Evolutionary conservation across 805 yeast species (phyloP).

Genomic region (Myxozyma kluyveri): DNA sequence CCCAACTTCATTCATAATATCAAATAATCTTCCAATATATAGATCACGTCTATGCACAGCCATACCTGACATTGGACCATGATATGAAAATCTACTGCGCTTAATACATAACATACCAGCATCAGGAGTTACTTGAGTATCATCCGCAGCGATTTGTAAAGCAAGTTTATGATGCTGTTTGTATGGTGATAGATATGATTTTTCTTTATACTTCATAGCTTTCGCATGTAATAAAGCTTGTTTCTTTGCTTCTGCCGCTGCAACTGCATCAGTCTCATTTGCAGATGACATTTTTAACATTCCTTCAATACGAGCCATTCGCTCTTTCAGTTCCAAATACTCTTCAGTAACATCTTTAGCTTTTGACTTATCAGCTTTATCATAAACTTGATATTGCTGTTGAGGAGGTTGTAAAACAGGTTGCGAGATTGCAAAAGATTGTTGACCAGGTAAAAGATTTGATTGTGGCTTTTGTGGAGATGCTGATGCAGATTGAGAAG

Average conservation of each 20-base stretch:
- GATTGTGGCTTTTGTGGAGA: background rate
- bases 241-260: background rate
- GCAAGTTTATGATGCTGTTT: too few species aligned
- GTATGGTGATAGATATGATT: too few species aligned
- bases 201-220: slow-evolving; percentile 2
- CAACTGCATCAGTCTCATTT: background rate
- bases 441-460: too few species aligned
- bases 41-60: background rate
- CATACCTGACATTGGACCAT: slow-evolving; percentile 13
- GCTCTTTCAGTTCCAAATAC: slow-evolving; percentile 15
- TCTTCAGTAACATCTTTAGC: slow-evolving; percentile 1
- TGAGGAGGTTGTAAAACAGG: too few species aligned
- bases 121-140: background rate
- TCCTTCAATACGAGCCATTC: slow-evolving; percentile 22
- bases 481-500: background rate
- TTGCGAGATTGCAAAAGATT: too few species aligned
- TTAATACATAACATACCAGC: slow-evolving; percentile 8
- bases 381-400: too few species aligned
- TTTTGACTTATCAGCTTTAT: background rate
- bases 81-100: slow-evolving; percentile 14
- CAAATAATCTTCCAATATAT: background rate
- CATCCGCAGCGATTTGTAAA: too few species aligned
- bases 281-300: background rate
- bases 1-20: background rate
- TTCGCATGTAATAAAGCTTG: background rate